Conservation (phyloP, 108 stramenopile species). For the Nannochloropsis gaditana region DNA sequence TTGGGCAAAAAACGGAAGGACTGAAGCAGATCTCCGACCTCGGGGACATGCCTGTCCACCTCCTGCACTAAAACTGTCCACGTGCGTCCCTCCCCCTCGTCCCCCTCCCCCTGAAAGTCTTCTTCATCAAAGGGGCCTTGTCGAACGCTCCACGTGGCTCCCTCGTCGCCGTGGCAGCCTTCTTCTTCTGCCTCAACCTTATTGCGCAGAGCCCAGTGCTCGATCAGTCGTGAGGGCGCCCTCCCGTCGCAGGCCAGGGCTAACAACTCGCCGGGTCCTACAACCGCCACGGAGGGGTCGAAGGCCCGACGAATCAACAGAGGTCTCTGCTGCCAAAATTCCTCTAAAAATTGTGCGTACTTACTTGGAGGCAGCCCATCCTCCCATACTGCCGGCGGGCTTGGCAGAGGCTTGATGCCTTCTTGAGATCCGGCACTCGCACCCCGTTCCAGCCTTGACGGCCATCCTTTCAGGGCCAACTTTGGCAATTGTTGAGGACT, state of each 20-base stretch:
- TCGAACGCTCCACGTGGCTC: slow-evolving; percentile 33
- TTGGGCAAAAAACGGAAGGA: slow-evolving; percentile 39
- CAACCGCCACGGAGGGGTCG: slow-evolving; percentile 22
- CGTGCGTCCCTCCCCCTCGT: slow-evolving; percentile 31
- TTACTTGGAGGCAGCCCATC: slow-evolving; percentile 30
- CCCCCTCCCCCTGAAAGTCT: slow-evolving; percentile 23
- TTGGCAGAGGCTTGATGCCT: not conserved
- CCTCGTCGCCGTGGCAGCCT: not conserved
- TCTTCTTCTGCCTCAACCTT: slow-evolving; percentile 13
- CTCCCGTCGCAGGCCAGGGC: slow-evolving; percentile 33
- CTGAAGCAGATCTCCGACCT: slow-evolving; percentile 41
- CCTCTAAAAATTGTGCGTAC: slow-evolving; percentile 36
- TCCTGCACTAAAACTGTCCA: slow-evolving; percentile 50
- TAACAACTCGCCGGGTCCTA: slow-evolving; percentile 36
- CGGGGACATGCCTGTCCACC: slow-evolving; percentile 32
- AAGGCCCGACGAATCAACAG: slow-evolving; percentile 51
- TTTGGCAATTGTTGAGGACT: not conserved
- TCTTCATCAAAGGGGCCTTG: slow-evolving; percentile 50
- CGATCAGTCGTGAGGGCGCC: slow-evolving; percentile 33
- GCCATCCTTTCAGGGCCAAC: not conserved
- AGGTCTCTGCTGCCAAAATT: slow-evolving; percentile 53
- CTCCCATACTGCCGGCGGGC: slow-evolving; percentile 31
- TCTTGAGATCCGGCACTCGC: not conserved
- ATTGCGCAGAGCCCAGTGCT: not conserved
- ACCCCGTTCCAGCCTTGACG: not conserved